Conservation (phyloP, 352 stramenopile genomes). For the Phytophthora tubulina region DNA sequence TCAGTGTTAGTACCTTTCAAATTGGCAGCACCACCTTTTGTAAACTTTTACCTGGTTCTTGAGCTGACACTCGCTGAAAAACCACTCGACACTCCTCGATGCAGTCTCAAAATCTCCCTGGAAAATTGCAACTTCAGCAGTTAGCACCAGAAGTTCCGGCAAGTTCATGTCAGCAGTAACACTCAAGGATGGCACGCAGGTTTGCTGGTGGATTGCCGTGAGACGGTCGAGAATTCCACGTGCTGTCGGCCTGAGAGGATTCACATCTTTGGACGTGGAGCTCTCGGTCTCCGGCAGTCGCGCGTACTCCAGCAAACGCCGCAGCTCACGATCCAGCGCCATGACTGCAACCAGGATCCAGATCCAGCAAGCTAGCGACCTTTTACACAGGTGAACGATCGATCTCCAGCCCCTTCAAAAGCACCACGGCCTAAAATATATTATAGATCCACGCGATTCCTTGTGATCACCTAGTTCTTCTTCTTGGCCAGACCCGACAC, state of each 20-base stretch:
- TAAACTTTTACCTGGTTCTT: slow-evolving; percentile 78
- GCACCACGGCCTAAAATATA: slow-evolving; percentile 69
- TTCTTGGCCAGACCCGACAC: slow-evolving; percentile 98
- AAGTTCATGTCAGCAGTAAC: slow-evolving; percentile 47
- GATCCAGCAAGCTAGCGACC: slow-evolving; percentile 22
- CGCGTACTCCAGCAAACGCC: slow-evolving; percentile 58
- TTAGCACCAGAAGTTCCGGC: slow-evolving; percentile 81
- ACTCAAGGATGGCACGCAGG: slow-evolving; percentile 41
- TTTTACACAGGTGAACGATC: slow-evolving; percentile 28
- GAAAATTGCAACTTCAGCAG: slow-evolving; percentile 72
- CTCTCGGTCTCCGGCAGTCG: slow-evolving; percentile 44
- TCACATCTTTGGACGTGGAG: slow-evolving; percentile 22
- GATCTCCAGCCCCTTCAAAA: slow-evolving; percentile 49
- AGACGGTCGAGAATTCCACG: slow-evolving; percentile 54
- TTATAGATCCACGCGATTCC: slow-evolving; percentile 51
- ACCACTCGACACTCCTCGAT: slow-evolving; percentile 67
- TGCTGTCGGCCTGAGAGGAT: slow-evolving; percentile 34
- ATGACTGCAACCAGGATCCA: slow-evolving; percentile 30
- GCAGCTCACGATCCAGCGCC: slow-evolving; percentile 64
- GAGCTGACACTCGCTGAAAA: slow-evolving; percentile 65
- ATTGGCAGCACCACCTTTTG: background rate
- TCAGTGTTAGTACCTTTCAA: background rate
- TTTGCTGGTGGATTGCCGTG: slow-evolving; percentile 43
- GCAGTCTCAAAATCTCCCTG: slow-evolving; percentile 77
- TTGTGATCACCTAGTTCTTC: slow-evolving; percentile 69